These are phyloP conservation scores for Dillenia turbinata DNA, from an alignment of 164 flowering plant species.

Conservation along the genomic window DNA sequence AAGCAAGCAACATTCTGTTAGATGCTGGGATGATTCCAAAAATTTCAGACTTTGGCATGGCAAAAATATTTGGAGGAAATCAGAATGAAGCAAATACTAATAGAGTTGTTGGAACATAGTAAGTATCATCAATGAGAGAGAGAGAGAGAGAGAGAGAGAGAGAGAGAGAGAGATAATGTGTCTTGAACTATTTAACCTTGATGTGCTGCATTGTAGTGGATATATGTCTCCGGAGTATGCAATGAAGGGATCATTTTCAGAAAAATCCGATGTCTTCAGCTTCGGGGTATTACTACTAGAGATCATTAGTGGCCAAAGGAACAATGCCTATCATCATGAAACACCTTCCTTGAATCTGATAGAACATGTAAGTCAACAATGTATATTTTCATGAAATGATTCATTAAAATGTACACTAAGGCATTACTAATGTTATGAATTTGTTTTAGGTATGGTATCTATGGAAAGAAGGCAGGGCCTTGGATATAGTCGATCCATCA, in stretches of 20 bases:
- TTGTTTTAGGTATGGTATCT: slow-evolving; percentile 23
- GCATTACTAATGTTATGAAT: neutral
- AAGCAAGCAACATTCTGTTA: slow-evolving; percentile 29
- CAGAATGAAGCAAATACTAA: neutral
- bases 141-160: too few species aligned
- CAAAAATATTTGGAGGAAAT: neutral
- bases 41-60: slow-evolving; percentile 36
- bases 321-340: too few species aligned
- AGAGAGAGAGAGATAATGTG: too few species aligned
- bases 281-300: slow-evolving; percentile 30
- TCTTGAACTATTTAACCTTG: too few species aligned
- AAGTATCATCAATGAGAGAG: neutral
- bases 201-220: slow-evolving; percentile 16
- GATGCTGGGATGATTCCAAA: slow-evolving; percentile 33
- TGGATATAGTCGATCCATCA: slow-evolving; percentile 17
- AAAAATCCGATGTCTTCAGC: slow-evolving; percentile 23
- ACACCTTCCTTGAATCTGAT: slow-evolving; percentile 4
- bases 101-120: slow-evolving; percentile 33
- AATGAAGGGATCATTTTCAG: too few species aligned
- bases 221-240: neutral
- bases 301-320: too few species aligned
- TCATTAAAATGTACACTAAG: neutral
- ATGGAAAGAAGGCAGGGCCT: slow-evolving; percentile 23
- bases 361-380: slow-evolving; percentile 11
- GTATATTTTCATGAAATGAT: neutral